Evolutionary conservation across 805 yeast genomes (phyloP), one percentile per base, ranked within the genome.

Genomic region (Wickerhamomyces chambardii): DNA sequence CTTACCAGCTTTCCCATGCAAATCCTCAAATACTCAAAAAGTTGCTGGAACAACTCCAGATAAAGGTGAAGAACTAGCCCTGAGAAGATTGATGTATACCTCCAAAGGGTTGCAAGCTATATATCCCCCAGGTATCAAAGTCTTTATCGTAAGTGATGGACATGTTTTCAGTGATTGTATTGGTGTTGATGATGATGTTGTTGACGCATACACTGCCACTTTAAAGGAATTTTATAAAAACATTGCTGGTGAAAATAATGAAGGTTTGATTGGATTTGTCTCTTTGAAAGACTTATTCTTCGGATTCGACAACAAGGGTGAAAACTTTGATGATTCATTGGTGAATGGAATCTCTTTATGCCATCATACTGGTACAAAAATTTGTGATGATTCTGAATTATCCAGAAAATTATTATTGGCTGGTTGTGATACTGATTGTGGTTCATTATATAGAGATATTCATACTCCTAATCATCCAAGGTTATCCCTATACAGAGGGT

Each of bases 91-190:
- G 30, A 50, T 62, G n/a, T 39, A 53, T 22, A 51, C 56, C 8
- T 47, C 59, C n/a, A 40, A 48, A 32, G 53, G 47, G 19, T 53
- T 59, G 14, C 35, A 39, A 18, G 60, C 62, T 33, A 38, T 73
- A 17, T 75, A 75, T 51, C 61, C 70, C 2, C 79, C 79, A 1
- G 81, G 81, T 2, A 55, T 73, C 55, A 64, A 67, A 36, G 50
- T 73, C 24, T 68, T 66, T 63, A 72, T 75, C 44, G 78, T 75
- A 22, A 70, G 77, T 48, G 82, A 75, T 45, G 81, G 82, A 0
- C 82, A 75, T 46, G 82, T 75, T 14, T 75, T 75, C 50, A 70
- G 78, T 37, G 81, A 75, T 48, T 75, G 81, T 47, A 64, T 75
- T 48, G 78, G 77, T 26, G 80, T 74, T 25, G 75, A 72, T 48